Evolutionary conservation across 2,329 filamentous ascomycete species (phyloP), one percentile per base, ranked within the genome.

Genomic region (Periconia sp.): DNA sequence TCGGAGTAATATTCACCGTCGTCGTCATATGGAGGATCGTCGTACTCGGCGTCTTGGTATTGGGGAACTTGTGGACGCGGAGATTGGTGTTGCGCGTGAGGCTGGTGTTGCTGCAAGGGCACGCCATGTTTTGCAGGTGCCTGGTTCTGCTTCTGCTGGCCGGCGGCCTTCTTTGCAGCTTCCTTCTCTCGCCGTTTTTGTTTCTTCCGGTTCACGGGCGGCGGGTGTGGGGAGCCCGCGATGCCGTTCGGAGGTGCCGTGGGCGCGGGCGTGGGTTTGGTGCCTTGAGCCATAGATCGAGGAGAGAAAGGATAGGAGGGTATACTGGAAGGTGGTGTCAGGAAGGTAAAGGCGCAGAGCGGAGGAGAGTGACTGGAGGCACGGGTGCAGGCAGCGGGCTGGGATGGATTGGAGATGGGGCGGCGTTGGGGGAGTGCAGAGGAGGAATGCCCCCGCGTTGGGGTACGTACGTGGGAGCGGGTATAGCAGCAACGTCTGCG

Each of bases 181-280:
- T 85, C 81, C 74, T 97, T 97, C 70, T 90, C 88, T 61, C 92
- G 85, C 63, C 92, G 86, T 81, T 96, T 97, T 74, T 94, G 90
- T 80, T 97, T 97, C 81, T 97, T 97, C 70, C 90, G 86, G 76
- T 96, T 97, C 48, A 92, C 88, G 54, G 58, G 65, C 43, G 43
- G 79, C 65, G 54, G 58, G 65, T 53, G 60, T 63, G 17, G 74
- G 43, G 70, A 62, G 47, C 58, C 71, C 30, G 70, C 69, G 60
- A 76, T 65, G 63, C 75, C 75, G 69, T 77, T 78, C 63, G 64
- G 56, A 31, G 71, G 54, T 57, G 64, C 61, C 41, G 75, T 66
- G 33, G 62, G 67, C 54, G 61, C 56, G 52, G 62, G 52, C 41
- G 68, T 62, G 50, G 55, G 61, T 61, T 62, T 66, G 23, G 65